Conservation (phyloP, 2,329 filamentous ascomycete species). For the Ceratocystis ficicola region DNA sequence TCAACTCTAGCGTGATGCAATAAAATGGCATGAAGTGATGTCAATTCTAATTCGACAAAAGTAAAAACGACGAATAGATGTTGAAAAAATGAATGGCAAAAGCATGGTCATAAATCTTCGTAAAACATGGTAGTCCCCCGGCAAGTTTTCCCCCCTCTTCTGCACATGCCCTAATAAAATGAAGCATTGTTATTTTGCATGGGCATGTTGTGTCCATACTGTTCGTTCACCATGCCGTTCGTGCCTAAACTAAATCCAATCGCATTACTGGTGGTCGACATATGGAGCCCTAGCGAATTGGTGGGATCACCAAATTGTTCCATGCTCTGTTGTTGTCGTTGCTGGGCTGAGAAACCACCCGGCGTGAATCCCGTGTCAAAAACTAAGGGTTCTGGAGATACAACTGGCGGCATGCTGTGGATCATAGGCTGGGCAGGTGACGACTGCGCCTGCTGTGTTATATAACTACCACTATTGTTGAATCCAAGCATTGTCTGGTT, state of each 20-base stretch:
- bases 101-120: background rate
- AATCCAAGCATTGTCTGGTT: background rate
- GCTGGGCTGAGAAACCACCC: background rate
- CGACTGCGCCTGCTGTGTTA: conserved; percentile 6
- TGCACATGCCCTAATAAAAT: conserved; percentile 10
- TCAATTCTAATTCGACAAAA: background rate
- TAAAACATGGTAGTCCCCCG: background rate
- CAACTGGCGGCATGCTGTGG: background rate
- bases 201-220: conserved; percentile 1
- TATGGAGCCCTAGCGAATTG: background rate
- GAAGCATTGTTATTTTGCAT: background rate
- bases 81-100: background rate
- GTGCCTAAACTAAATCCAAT: background rate
- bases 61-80: background rate
- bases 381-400: background rate
- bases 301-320: background rate
- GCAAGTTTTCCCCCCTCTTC: background rate
- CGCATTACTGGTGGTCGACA: background rate
- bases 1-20: too few species aligned
- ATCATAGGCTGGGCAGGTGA: conserved; percentile 14
- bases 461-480: background rate
- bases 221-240: conserved; percentile 1
- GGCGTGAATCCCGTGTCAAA: background rate
- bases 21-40: background rate
- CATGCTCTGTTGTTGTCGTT: background rate